A percentile compares a stretch with the other conserved stretches of the same genome.
phyloP scores from a whole-genome alignment of 176 grass and related monocot species.

The Oryza coarctata region DNA sequence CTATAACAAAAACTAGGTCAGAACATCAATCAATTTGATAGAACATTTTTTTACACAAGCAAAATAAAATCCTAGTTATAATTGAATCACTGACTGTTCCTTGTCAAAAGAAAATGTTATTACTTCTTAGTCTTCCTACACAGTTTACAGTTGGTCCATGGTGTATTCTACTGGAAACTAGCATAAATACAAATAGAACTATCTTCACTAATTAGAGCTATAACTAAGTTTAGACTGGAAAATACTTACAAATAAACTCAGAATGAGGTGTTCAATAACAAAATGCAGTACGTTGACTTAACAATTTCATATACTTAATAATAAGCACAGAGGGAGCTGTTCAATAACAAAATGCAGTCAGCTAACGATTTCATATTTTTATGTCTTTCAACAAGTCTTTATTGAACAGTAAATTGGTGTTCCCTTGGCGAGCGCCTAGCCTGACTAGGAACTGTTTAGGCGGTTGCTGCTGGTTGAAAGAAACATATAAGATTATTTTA shows the following conservation, averaged over 20 bases:
- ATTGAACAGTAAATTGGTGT: background rate
- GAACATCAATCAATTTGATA: conserved; percentile 25
- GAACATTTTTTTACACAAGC: background rate
- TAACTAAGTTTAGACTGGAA: background rate
- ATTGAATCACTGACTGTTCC: background rate
- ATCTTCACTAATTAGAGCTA: background rate
- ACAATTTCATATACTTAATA: background rate
- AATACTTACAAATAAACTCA: background rate
- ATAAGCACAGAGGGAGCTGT: background rate
- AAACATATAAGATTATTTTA: conserved; percentile 7
- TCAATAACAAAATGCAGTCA: background rate
- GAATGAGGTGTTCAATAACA: background rate
- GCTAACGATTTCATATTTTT: background rate
- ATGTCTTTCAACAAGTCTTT: background rate
- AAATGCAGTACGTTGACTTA: conserved; percentile 3
- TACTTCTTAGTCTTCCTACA: background rate
- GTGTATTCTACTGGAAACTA: conserved; percentile 6
- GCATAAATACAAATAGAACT: background rate
- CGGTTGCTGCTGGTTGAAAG: background rate
- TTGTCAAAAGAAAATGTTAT: background rate
- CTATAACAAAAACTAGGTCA: conserved; percentile 42
- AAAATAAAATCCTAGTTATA: conserved; percentile 8
- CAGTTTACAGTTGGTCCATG: background rate
- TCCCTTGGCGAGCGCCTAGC: background rate
- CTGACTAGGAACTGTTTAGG: background rate